A percentile compares a stretch with the other conserved stretches of the same genome.
Evolutionary conservation across 2,329 filamentous ascomycete genomes (phyloP).

Genomic region (Pleurostoma richardsiae): DNA sequence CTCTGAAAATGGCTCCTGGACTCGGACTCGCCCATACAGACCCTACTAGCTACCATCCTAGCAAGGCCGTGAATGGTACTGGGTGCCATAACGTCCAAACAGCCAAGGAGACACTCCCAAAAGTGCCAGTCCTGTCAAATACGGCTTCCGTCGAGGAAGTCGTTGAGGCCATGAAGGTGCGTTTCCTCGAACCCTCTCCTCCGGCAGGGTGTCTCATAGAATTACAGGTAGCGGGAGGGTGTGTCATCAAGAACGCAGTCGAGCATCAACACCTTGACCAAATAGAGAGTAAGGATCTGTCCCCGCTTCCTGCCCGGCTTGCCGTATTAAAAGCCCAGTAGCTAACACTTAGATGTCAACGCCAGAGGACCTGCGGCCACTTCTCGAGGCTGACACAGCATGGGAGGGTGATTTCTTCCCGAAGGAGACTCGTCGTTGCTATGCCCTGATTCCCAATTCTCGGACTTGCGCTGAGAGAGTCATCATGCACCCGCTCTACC

Average conservation of each 20-base stretch:
- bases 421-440: neutral
- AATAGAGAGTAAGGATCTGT: neutral
- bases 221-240: neutral
- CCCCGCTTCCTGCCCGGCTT: neutral
- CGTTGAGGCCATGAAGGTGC: neutral
- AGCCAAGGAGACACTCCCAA: neutral
- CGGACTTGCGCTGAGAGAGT: neutral
- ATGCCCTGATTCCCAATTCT: neutral
- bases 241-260: neutral
- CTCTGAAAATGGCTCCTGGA: neutral
- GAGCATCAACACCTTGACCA: neutral
- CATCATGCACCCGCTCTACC: neutral
- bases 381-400: neutral
- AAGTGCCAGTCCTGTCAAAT: neutral
- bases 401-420: neutral
- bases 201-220: neutral
- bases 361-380: neutral
- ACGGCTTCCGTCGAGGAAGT: neutral
- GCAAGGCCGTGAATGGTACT: neutral
- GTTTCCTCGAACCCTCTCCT: neutral
- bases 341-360: neutral
- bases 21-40: neutral
- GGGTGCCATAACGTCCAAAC: neutral
- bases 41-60: neutral
- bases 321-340: too few species aligned